Evolutionary conservation across 2,329 filamentous ascomycete genomes (phyloP).

Genomic region (Fusarium neocosmosporiellum): DNA sequence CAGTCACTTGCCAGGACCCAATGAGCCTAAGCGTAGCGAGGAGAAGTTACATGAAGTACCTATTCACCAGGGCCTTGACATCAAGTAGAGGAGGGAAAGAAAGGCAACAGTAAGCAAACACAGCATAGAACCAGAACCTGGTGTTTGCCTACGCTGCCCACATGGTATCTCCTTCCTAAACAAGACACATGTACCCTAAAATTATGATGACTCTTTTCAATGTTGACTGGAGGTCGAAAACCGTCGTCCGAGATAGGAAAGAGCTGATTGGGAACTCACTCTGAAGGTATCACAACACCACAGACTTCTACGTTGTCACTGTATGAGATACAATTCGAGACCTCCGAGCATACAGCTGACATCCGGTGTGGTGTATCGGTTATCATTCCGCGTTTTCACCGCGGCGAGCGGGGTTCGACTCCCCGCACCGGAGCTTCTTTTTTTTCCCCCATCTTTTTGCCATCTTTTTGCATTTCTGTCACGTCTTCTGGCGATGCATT

Average conservation of each 20-base stretch:
- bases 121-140: too few relatives aligned
- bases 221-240: background rate
- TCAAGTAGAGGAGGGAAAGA: too few relatives aligned
- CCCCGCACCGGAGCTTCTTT: conserved; percentile 1
- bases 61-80: too few relatives aligned
- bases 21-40: too few relatives aligned
- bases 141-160: too few relatives aligned
- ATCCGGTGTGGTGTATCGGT: conserved; percentile 6
- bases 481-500: background rate
- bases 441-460: too few relatives aligned
- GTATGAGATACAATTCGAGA: background rate
- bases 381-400: conserved; percentile 8
- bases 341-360: background rate
- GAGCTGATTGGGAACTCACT: background rate
- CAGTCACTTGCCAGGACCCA: too few relatives aligned
- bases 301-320: accelerated
- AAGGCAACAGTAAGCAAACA: too few relatives aligned
- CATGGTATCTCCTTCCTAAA: too few relatives aligned
- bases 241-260: background rate
- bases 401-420: conserved; percentile 6
- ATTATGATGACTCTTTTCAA: background rate
- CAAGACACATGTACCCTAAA: background rate
- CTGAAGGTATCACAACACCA: background rate
- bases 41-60: too few relatives aligned
- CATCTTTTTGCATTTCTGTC: background rate